These are phyloP conservation scores for Suillus sp. DNA, from an alignment of 768 basidiomycete species.

Conservation along the genomic window DNA sequence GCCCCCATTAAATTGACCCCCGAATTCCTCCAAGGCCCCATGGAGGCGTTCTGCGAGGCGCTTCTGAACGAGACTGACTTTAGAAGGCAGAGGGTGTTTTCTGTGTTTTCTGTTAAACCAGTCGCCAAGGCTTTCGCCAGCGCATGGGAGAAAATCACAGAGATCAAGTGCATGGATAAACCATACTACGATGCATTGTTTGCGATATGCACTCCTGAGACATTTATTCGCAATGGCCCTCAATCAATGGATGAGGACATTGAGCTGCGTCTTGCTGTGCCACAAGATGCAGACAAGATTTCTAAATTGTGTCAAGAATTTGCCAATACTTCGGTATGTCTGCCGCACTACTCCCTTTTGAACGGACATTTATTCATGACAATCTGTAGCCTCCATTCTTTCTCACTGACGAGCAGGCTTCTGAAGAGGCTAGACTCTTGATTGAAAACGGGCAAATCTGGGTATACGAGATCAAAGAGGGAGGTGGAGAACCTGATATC, in stretches of 20 bases:
- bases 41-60: constrained; percentile 38
- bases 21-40: constrained; percentile 38
- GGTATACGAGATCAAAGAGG: constrained; percentile 47
- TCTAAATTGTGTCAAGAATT: constrained; percentile 52
- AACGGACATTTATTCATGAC: neutral
- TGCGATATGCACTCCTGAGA: constrained; percentile 44
- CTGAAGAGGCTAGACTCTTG: constrained; percentile 48
- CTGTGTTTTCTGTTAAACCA: constrained; percentile 55
- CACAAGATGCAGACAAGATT: constrained; percentile 41
- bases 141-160: constrained; percentile 46
- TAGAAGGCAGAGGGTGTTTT: constrained; percentile 53
- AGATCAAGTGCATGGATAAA: constrained; percentile 37
- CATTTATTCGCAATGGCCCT: constrained; percentile 32
- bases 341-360: constrained; percentile 11
- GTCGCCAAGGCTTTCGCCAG: constrained; percentile 46
- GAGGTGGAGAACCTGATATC: constrained; percentile 24
- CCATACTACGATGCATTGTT: constrained; percentile 56
- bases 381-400: constrained; percentile 46
- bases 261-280: constrained; percentile 39
- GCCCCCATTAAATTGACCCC: constrained; percentile 26
- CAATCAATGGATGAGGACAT: constrained; percentile 36
- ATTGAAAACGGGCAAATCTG: constrained; percentile 52
- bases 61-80: constrained; percentile 31
- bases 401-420: constrained; percentile 40
- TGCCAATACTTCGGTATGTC: constrained; percentile 51